phyloP scores from a whole-genome alignment of 176 grass and related monocot genomes.

The Rhynchospora pubera region DNA sequence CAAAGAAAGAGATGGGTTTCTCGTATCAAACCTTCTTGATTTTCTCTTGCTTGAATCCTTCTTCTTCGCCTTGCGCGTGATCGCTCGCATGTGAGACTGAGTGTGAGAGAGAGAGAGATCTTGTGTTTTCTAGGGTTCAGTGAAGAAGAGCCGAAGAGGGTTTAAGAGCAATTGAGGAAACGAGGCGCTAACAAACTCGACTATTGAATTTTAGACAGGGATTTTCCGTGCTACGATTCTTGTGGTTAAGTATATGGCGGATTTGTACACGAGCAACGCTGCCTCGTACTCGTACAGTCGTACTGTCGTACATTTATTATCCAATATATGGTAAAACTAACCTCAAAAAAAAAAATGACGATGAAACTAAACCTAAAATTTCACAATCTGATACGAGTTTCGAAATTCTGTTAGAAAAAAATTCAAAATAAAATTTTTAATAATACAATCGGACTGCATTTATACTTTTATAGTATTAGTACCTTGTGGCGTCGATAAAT shows the following conservation, averaged over 20 bases:
- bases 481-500: too few relatives aligned
- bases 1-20: not conserved
- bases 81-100: not conserved
- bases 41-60: not conserved
- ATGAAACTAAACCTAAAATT: too few relatives aligned
- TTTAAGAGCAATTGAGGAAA: not conserved
- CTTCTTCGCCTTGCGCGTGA: not conserved
- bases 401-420: too few relatives aligned
- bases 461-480: too few relatives aligned
- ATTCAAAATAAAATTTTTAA: too few relatives aligned
- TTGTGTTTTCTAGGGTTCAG: constrained; percentile 2
- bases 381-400: too few relatives aligned
- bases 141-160: not conserved
- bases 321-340: too few relatives aligned
- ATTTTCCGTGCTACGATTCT: not conserved
- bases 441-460: too few relatives aligned
- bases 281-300: too few relatives aligned
- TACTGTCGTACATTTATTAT: too few relatives aligned
- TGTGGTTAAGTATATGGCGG: not conserved
- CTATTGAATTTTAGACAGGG: not conserved
- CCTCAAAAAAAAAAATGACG: too few relatives aligned
- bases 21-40: not conserved
- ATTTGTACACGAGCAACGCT: too few relatives aligned
- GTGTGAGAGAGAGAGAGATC: not conserved
- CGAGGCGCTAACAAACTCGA: not conserved